These are phyloP conservation scores for Entomortierella lignicola DNA, from an alignment of 192 early-diverging fungal species.

Conservation along the genomic window DNA sequence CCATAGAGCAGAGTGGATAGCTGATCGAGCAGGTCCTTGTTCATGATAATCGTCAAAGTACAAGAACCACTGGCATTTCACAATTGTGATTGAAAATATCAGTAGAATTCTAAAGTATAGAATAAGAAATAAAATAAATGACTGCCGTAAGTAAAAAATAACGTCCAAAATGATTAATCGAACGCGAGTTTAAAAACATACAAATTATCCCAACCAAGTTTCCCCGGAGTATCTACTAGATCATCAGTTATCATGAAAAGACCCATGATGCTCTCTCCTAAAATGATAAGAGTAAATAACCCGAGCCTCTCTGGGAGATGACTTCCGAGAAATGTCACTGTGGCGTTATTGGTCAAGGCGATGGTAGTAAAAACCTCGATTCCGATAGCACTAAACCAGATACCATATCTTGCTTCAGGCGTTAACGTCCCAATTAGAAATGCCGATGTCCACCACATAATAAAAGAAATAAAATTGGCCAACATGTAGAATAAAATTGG, in stretches of 20 bases:
- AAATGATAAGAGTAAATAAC: slow-evolving; percentile 59
- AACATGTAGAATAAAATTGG: slow-evolving; percentile 42
- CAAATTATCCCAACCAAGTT: slow-evolving; percentile 57
- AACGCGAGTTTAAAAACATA: background rate
- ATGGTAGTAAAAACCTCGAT: slow-evolving; percentile 56
- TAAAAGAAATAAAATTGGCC: slow-evolving; percentile 30
- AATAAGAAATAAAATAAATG: too few relatives aligned
- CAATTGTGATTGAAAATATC: slow-evolving; percentile 59
- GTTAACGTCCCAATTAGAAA: slow-evolving; percentile 26
- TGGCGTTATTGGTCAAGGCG: slow-evolving; percentile 42
- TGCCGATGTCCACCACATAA: slow-evolving; percentile 37
- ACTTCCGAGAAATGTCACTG: slow-evolving; percentile 56
- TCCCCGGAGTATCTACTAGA: slow-evolving; percentile 36
- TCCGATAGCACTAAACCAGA: slow-evolving; percentile 59
- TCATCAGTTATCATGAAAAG: slow-evolving; percentile 33
- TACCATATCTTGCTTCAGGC: slow-evolving; percentile 34
- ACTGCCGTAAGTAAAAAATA: slow-evolving; percentile 21
- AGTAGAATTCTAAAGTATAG: slow-evolving; percentile 33
- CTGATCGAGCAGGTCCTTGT: slow-evolving; percentile 39
- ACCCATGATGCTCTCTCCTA: slow-evolving; percentile 50
- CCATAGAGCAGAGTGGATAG: slow-evolving; percentile 49
- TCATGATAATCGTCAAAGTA: slow-evolving; percentile 65
- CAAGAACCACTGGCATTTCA: slow-evolving; percentile 62
- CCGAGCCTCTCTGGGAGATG: slow-evolving; percentile 62
- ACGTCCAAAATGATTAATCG: background rate